Evolutionary conservation across 2,329 filamentous ascomycete genomes (phyloP).

Genomic region (Byssoonygena ceratinophila): DNA sequence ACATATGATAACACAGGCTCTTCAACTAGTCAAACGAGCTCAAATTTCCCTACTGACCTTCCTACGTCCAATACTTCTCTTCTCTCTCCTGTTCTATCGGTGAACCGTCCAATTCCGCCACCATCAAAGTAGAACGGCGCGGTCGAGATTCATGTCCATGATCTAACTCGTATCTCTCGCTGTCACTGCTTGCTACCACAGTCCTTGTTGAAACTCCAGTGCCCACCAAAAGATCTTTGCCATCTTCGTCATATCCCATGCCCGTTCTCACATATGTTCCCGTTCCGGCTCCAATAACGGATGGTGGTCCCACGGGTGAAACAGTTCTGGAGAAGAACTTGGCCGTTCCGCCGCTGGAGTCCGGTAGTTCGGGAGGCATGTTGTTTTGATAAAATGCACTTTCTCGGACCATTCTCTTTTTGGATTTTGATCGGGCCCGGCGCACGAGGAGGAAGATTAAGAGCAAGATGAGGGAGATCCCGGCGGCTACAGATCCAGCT

Average conservation of each 20-base stretch:
- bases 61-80: background rate
- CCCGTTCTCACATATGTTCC: background rate
- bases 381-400: background rate
- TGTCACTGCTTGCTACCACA: background rate
- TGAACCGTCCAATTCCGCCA: background rate
- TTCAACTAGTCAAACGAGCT: background rate
- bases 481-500: slow-evolving; percentile 2
- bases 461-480: background rate
- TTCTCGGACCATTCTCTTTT: background rate
- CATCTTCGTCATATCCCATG: background rate
- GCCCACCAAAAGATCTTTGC: background rate
- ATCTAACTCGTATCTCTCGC: background rate
- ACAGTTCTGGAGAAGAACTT: background rate
- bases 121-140: background rate
- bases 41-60: background rate
- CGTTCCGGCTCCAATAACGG: background rate
- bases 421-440: background rate
- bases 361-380: slow-evolving; percentile 1
- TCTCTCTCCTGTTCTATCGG: background rate
- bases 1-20: background rate
- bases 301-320: background rate
- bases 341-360: background rate
- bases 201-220: background rate
- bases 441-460: slow-evolving; percentile 5
- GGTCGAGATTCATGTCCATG: background rate